Base-by-base conservation (phyloP, 306 rosid species). In the Acacia melanoxylon region DNA sequence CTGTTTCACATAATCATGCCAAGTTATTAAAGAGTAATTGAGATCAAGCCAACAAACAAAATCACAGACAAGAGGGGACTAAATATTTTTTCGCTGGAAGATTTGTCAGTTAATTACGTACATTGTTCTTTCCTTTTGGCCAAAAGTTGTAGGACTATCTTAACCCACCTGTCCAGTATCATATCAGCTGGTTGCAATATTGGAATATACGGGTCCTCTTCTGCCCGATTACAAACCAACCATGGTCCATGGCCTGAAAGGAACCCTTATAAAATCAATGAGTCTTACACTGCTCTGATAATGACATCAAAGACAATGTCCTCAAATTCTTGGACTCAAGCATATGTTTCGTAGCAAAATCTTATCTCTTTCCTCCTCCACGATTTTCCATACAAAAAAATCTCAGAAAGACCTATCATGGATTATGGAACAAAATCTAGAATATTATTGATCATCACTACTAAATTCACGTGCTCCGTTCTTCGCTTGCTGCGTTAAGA, bases 321-420 rank as follows among this genome's bases (percentile, higher is more conserved):
- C 78, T 74, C 78, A 82, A 40, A 49, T 62, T 24, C 58, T 86
- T 82, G 86, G 86, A 82, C 87, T 11, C 27, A 78, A 42, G 88
- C 81, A 46, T 76, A 31, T 82, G 90, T 80, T 73, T 82, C 46
- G 31, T 76, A 72, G 82, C 82, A 46, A 70, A 58, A 48, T 69
- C 33, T 61, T 72, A 68, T 84, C 80, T 79, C 67, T 45, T 77
- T 24, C 62, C 31, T 54, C 68, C 24, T 27, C n/a, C 54, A 62
- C 80, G 59, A 59, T 77, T 77, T 35, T 42, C 25, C 10, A 68
- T 77, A 80, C 78, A 71, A 75, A 76, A 76, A 63, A 37, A 1
- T 5, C 25, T 42, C 49, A 72, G 46, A 84, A 67, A 63, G n/a
- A 41, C 46, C 72, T 10, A 37, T 72, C 62, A 79, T n/a, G 37